These are phyloP conservation scores for Globisporangium acanthophoron DNA, from an alignment of 352 stramenopile genomes.

Conservation along the genomic window DNA sequence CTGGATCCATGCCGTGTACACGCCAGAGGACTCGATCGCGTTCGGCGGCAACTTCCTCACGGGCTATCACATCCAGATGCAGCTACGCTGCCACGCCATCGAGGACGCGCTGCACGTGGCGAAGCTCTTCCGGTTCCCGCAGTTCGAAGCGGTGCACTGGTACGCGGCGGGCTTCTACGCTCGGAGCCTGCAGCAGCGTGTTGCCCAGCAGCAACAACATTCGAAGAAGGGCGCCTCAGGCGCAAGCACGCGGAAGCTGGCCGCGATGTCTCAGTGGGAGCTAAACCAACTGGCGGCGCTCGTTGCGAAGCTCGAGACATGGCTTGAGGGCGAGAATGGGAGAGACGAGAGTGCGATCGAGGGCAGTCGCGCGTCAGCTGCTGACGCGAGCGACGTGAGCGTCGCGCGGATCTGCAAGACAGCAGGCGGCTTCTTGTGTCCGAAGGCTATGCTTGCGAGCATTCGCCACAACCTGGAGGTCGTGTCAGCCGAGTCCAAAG, in stretches of 20 bases:
- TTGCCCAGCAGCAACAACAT: background rate
- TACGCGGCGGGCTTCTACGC: constrained; percentile 28
- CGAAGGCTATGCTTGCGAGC: constrained; percentile 10
- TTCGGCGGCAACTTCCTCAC: constrained; percentile 42
- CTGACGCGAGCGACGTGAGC: constrained; percentile 13
- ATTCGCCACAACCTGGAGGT: constrained; percentile 1
- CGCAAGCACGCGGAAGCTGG: background rate
- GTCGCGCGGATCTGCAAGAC: constrained; percentile 14
- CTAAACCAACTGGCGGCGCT: constrained; percentile 15
- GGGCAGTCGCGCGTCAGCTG: background rate
- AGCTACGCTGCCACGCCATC: constrained; percentile 25
- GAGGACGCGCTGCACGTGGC: constrained; percentile 23
- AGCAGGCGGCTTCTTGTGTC: constrained; percentile 2
- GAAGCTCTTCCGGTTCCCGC: constrained; percentile 26
- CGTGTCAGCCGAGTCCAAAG: background rate
- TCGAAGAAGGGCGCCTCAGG: constrained; percentile 1
- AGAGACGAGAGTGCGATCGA: background rate
- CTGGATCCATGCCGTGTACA: constrained; percentile 44
- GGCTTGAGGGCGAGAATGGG: constrained; percentile 4
- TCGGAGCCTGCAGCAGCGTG: constrained; percentile 12
- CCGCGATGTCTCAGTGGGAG: constrained; percentile 21
- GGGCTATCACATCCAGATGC: constrained; percentile 29
- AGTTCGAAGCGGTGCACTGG: constrained; percentile 32
- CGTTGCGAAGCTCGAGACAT: constrained; percentile 16
- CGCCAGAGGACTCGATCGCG: constrained; percentile 32